These are phyloP conservation scores for Neltuma alba DNA, from an alignment of 306 rosid species.

Conservation along the genomic window DNA sequence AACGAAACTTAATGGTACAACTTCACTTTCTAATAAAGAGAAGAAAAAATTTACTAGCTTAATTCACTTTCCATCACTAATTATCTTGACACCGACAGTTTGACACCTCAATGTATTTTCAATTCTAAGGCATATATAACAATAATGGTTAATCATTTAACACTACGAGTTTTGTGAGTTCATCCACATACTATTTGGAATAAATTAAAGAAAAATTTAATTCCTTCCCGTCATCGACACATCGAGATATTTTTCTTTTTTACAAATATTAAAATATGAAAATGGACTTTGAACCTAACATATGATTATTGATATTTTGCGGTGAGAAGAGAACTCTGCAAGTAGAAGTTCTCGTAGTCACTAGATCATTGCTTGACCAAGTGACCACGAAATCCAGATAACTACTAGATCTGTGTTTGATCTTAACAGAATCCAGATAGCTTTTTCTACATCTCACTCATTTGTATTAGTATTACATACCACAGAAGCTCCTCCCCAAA, in stretches of 20 bases:
- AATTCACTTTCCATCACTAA: conserved; percentile 19
- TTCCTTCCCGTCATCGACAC: neutral
- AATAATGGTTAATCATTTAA: neutral
- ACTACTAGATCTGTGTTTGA: conserved; percentile 10
- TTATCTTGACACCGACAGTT: neutral
- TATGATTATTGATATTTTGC: neutral
- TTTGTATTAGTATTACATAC: neutral
- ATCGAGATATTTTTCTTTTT: neutral
- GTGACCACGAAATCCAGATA: conserved; percentile 7
- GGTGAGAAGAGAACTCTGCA: neutral
- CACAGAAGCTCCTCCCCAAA: conserved; percentile 20
- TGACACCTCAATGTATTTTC: neutral
- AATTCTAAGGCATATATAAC: conserved; percentile 19
- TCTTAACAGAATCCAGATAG: conserved; percentile 20
- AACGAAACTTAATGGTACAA: neutral
- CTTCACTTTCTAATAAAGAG: neutral
- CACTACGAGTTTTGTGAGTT: neutral
- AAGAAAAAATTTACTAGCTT: neutral
- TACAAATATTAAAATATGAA: neutral
- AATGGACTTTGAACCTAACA: neutral
- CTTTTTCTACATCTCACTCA: neutral
- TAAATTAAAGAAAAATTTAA: neutral
- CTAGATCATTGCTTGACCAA: conserved; percentile 21
- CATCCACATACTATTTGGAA: conserved; percentile 5
- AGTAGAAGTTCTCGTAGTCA: neutral